These are phyloP conservation scores for Scorias spongiosa DNA, from an alignment of 2,329 filamentous ascomycete species.

Conservation along the genomic window DNA sequence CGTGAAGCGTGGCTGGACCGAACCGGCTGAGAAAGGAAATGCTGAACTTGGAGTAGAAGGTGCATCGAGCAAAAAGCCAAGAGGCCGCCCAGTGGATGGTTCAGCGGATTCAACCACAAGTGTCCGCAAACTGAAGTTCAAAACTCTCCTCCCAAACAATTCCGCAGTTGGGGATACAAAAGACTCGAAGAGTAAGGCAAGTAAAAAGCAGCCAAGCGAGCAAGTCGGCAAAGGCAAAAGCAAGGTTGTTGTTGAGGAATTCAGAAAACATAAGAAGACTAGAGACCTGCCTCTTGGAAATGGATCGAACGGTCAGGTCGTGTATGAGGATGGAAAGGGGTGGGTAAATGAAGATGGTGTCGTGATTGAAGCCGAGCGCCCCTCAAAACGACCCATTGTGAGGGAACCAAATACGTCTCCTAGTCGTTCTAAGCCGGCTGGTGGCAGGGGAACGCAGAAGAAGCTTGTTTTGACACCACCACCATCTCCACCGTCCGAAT, in stretches of 20 bases:
- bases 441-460: neutral
- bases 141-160: slow-evolving; percentile 52
- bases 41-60: slow-evolving; percentile 14
- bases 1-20: slow-evolving; percentile 82
- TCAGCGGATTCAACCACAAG: slow-evolving; percentile 35
- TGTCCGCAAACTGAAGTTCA: slow-evolving; percentile 69
- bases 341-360: slow-evolving; percentile 74
- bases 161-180: slow-evolving; percentile 49
- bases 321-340: slow-evolving; percentile 70
- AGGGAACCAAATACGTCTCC: slow-evolving; percentile 1
- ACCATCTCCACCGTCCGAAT: neutral
- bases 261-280: slow-evolving; percentile 52
- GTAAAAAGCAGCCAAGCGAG: slow-evolving; percentile 38
- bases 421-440: neutral
- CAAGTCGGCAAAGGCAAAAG: slow-evolving; percentile 31
- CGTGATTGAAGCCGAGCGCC: slow-evolving; percentile 46
- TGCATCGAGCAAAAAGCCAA: slow-evolving; percentile 28
- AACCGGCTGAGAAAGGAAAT: slow-evolving; percentile 23
- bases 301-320: slow-evolving; percentile 32
- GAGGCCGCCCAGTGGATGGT: slow-evolving; percentile 39
- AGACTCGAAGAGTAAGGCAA: slow-evolving; percentile 40
- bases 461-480: neutral
- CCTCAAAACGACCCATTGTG: slow-evolving; percentile 16
- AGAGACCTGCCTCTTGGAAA: slow-evolving; percentile 35
- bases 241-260: slow-evolving; percentile 70